Percentiles rank a stretch among this genome's conserved stretches.
Evolutionary conservation across 2,329 filamentous ascomycete species (phyloP).

Genomic region (Curvularia eragrostidis): DNA sequence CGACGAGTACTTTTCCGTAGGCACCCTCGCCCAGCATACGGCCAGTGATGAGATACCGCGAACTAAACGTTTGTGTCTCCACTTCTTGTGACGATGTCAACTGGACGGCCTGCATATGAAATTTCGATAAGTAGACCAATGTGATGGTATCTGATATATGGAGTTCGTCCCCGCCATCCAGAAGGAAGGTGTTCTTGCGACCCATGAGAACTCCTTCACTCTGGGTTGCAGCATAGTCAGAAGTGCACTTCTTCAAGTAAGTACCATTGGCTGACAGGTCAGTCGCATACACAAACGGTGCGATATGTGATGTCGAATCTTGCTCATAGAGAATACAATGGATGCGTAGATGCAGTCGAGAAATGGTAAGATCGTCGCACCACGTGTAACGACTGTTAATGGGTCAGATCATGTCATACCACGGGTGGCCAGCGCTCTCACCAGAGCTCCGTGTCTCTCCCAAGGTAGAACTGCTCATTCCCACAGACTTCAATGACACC

Average conservation of each 20-base stretch:
- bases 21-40: conserved; percentile 62
- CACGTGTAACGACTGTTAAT: conserved; percentile 38
- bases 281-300: conserved; percentile 57
- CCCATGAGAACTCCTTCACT: conserved; percentile 41
- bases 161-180: conserved; percentile 54
- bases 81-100: conserved; percentile 42
- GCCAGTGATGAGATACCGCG: conserved; percentile 58
- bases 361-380: conserved; percentile 48
- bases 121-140: conserved; percentile 33
- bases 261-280: conserved; percentile 56
- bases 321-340: conserved; percentile 57
- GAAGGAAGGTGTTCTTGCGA: conserved; percentile 49
- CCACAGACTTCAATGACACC: conserved; percentile 40
- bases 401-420: conserved; percentile 25
- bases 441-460: conserved; percentile 44
- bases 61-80: conserved; percentile 53
- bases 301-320: conserved; percentile 41
- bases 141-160: conserved; percentile 40
- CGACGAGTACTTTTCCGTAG: conserved; percentile 63
- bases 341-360: conserved; percentile 55
- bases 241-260: conserved; percentile 41
- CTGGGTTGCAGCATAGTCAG: conserved; percentile 30
- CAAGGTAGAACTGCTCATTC: conserved; percentile 48
- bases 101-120: conserved; percentile 9
- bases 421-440: conserved; percentile 25